Evolutionary conservation across 177 flowering plant genomes (phyloP), one percentile per base, ranked within the genome.

Genomic region (Vitis hybrid): DNA sequence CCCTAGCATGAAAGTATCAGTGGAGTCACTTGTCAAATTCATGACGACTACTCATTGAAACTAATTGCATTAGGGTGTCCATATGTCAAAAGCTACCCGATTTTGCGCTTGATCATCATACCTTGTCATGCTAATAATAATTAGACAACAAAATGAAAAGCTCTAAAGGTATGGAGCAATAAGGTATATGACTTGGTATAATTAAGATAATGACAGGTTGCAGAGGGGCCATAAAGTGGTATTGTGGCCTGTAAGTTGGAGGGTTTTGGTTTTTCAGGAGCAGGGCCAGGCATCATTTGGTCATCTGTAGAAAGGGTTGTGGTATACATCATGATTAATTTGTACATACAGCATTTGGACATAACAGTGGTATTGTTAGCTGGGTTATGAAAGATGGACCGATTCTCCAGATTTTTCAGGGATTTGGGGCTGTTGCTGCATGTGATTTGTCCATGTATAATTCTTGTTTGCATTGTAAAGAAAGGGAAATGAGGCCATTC

Each of bases 1-100:
- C 10, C 15, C 62, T 29, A 59, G 19, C 62, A 29, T 59, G 14
- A 3, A 59, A 5, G 8, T 39, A 39, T 39, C 45, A 59, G 1
- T 59, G 45, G 20, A 58, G 64, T 68, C 71, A 68, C 71, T 68
- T 59, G 71, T 68, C 63, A 49, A 58, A 68, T 34, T 68, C 71
- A 70, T 63, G 66, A 48, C 48, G 66, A 48, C 54, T 63, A 71
- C 18, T 71, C 68, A 71, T 64, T 57, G 56, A 65, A 66, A 22
- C 31, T 39, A 39, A 39, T 71, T 20, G 57, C 63, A 49, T 19
- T 39, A 20, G 19, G 50, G 9, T 29, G 22, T 53, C 59, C 70
- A 72, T 50, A 72, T 67, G 66, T 53, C 66, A 59, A 72, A 67
- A 60, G 70, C 49, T 15, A 50, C 50, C 58, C 29, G 29, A 65